Conservation (phyloP, 169 alveolate genomes). For the Hepatocystis sp. region DNA sequence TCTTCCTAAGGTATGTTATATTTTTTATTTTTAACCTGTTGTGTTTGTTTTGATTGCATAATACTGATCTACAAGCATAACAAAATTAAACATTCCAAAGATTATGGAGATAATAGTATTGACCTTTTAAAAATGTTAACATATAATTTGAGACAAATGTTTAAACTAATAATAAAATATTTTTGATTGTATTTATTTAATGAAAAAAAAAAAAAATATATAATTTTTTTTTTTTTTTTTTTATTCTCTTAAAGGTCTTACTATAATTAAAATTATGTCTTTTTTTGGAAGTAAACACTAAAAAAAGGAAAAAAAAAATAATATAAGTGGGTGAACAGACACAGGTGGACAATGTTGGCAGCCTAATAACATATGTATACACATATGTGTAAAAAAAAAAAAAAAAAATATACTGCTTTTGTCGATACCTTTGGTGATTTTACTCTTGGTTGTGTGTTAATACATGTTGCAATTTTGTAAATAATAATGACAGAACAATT, state of each 20-base stretch:
- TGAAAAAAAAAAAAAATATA: background rate
- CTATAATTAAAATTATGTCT: slow-evolving; percentile 40
- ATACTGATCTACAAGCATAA: slow-evolving; percentile 65
- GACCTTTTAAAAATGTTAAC: slow-evolving; percentile 16
- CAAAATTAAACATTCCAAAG: slow-evolving; percentile 48
- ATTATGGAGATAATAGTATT: slow-evolving; percentile 24
- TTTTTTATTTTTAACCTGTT: slow-evolving; percentile 20
- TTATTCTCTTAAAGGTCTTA: background rate
- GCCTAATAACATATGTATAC: background rate
- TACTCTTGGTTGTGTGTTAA: slow-evolving; percentile 1
- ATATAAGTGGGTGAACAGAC: background rate
- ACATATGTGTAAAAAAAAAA: background rate
- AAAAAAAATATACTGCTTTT: background rate
- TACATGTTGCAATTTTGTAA: slow-evolving; percentile 33
- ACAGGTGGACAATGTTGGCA: background rate
- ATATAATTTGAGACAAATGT: no score
- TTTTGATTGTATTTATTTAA: no score
- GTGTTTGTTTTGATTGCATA: slow-evolving; percentile 63
- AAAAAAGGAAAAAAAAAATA: slow-evolving; percentile 5
- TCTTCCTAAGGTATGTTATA: no score
- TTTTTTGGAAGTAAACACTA: slow-evolving; percentile 31
- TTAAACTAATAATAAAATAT: no score
- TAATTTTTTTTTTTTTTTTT: slow-evolving; percentile 2
- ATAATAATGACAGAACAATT: slow-evolving; percentile 19
- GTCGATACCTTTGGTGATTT: slow-evolving; percentile 14